phyloP scores from a whole-genome alignment of 2,329 filamentous ascomycete genomes.

The Apiospora koreana region DNA sequence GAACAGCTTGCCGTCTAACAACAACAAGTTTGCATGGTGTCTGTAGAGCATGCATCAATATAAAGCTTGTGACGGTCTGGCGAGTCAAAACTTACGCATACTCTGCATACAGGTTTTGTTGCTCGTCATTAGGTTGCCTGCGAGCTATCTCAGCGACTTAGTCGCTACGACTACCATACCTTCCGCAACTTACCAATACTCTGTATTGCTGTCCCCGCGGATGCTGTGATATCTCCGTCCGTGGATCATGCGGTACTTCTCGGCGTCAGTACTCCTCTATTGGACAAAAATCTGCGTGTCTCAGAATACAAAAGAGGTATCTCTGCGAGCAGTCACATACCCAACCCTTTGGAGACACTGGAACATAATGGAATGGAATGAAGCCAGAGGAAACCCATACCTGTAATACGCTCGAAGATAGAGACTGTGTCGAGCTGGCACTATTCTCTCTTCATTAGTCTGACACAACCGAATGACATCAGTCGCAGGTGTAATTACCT shows the following conservation, averaged over 20 bases:
- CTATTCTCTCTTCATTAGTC: constrained; percentile 25
- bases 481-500: background rate
- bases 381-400: too few species aligned
- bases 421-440: constrained; percentile 32
- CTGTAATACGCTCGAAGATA: constrained; percentile 32
- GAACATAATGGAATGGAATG: too few species aligned
- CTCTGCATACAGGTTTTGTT: constrained; percentile 32
- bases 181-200: constrained; percentile 26
- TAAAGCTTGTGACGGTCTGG: background rate
- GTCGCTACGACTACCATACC: background rate
- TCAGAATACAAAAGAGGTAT: too few species aligned
- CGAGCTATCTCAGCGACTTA: constrained; percentile 14
- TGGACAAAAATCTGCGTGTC: too few species aligned
- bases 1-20: constrained; percentile 28
- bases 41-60: constrained; percentile 15
- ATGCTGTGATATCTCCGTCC: constrained; percentile 33
- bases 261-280: too few species aligned
- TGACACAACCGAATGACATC: background rate
- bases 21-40: constrained; percentile 29
- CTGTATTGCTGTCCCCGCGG: constrained; percentile 25
- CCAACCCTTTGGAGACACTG: too few species aligned
- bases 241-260: constrained; percentile 29
- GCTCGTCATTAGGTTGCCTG: constrained; percentile 33
- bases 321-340: too few species aligned
- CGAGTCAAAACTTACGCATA: constrained; percentile 25